Percentiles rank a stretch among this genome's conserved stretches.
Evolutionary conservation across 1,284 basidiomycete species (phyloP).

Genomic region (Tilletia horrida): DNA sequence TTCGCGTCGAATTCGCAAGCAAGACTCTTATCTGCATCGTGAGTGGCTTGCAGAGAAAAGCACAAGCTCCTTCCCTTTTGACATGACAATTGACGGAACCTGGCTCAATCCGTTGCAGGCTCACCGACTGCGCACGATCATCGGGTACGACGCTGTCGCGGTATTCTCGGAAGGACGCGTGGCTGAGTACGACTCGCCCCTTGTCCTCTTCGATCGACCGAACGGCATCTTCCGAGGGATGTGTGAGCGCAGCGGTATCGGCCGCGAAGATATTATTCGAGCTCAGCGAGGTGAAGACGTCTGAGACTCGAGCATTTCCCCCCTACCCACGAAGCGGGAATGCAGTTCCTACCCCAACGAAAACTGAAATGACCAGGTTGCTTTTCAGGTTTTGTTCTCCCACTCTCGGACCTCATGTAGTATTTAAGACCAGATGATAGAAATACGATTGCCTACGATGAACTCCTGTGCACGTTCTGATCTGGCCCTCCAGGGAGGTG

Average conservation of each 20-base stretch:
- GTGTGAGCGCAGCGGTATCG: slow-evolving; percentile 57
- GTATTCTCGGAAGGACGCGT: slow-evolving; percentile 72
- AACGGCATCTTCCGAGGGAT: slow-evolving; percentile 67
- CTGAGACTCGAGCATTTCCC: too few relatives aligned
- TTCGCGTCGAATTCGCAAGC: slow-evolving; percentile 73
- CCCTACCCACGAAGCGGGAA: too few relatives aligned
- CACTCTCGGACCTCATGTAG: too few relatives aligned
- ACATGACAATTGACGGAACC: too few relatives aligned
- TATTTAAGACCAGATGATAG: too few relatives aligned
- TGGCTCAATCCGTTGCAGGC: slow-evolving; percentile 53
- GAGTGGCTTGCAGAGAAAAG: neutral
- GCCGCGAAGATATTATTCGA: neutral
- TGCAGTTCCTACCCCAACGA: too few relatives aligned
- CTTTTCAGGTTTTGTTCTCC: too few relatives aligned
- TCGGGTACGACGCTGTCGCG: slow-evolving; percentile 74
- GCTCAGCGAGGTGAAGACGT: neutral
- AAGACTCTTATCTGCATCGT: slow-evolving; percentile 72
- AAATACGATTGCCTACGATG: too few relatives aligned
- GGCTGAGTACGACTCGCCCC: slow-evolving; percentile 69
- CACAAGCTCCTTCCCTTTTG: neutral
- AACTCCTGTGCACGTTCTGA: too few relatives aligned
- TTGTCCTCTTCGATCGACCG: slow-evolving; percentile 61
- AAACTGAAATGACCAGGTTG: too few relatives aligned
- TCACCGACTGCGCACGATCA: slow-evolving; percentile 70
- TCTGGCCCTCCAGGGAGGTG: too few relatives aligned